phyloP scores from a whole-genome alignment of 495 filamentous ascomycete species.

The Penicillium verhagenii region DNA sequence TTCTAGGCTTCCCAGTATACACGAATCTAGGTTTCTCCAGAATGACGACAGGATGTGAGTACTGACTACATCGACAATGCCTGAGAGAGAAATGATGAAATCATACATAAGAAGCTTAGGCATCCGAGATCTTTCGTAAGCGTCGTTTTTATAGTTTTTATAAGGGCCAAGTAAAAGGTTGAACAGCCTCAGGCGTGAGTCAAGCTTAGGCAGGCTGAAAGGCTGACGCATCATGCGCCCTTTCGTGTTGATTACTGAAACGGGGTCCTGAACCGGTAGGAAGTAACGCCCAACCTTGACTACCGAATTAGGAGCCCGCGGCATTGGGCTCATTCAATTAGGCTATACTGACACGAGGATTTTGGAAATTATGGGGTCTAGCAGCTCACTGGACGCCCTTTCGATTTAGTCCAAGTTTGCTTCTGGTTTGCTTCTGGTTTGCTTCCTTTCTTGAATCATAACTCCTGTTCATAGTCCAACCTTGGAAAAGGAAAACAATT shows the following conservation, averaged over 20 bases:
- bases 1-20: no score
- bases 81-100: neutral
- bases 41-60: no score
- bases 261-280: neutral
- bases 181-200: neutral
- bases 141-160: no score
- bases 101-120: neutral
- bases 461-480: no score
- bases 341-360: neutral
- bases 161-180: no score
- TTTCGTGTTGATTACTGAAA: neutral
- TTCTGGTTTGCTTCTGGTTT: neutral
- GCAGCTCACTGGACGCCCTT: conserved; percentile 8
- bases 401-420: neutral
- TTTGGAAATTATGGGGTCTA: no score
- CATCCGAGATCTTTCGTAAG: neutral
- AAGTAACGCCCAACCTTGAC: neutral
- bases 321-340: neutral
- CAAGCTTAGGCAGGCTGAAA: neutral
- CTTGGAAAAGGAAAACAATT: no score
- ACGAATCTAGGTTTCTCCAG: no score
- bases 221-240: neutral
- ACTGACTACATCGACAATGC: neutral
- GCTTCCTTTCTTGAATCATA: no score
- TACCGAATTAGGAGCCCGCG: conserved; percentile 9